Percentiles rank a stretch among this genome's conserved stretches.
Conservation (phyloP, 169 alveolate genomes). For the Toxoplasma gondii region DNA sequence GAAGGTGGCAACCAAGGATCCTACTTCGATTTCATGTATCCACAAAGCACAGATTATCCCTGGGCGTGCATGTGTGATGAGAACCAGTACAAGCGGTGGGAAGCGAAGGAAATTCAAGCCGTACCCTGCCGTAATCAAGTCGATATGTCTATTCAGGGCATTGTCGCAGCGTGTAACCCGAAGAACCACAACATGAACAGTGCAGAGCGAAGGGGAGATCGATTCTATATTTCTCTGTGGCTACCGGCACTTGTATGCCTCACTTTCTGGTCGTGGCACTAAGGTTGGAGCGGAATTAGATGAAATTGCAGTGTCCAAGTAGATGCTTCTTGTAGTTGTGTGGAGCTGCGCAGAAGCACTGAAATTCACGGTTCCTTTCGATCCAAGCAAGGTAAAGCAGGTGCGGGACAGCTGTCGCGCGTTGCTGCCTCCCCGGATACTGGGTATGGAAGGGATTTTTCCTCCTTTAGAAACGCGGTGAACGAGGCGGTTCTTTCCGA, state of each 20-base stretch:
- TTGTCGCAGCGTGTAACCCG: conserved; percentile 53
- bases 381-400: too few species aligned
- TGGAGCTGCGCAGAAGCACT: too few species aligned
- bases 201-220: background rate
- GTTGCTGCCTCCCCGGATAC: background rate
- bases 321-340: too few species aligned
- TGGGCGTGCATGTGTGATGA: conserved; percentile 70
- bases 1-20: conserved; percentile 70
- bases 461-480: background rate
- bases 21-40: conserved; percentile 63
- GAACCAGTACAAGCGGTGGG: conserved; percentile 43
- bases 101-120: conserved; percentile 26
- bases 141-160: conserved; percentile 52
- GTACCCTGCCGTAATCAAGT: conserved; percentile 67
- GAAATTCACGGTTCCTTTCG: too few species aligned
- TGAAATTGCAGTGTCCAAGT: too few species aligned
- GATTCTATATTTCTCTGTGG: background rate
- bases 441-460: background rate
- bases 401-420: too few species aligned
- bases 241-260: background rate
- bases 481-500: background rate
- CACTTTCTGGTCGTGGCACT: background rate
- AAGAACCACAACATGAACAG: conserved; percentile 41
- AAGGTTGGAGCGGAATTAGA: too few species aligned
- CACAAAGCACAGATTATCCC: conserved; percentile 58